Conservation (phyloP, 2,329 filamentous ascomycete species). For the Diaporthe citriasiana region DNA sequence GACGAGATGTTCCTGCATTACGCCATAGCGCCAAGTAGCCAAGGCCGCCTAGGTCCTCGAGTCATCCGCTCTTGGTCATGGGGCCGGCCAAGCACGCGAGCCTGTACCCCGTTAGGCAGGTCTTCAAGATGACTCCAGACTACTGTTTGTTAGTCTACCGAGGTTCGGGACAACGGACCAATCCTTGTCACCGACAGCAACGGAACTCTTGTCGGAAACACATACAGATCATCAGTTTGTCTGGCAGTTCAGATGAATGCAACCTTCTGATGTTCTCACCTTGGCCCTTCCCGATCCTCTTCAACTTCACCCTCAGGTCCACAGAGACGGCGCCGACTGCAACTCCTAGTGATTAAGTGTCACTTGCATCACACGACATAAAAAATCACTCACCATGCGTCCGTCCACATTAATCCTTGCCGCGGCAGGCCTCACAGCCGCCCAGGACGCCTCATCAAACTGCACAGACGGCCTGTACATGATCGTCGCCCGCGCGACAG, state of each 20-base stretch:
- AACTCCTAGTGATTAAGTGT: neutral
- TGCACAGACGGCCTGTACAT: constrained; percentile 44
- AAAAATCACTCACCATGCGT: constrained; percentile 1
- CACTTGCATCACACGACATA: neutral
- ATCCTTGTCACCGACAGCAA: constrained; percentile 6
- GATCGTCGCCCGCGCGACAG: constrained; percentile 47
- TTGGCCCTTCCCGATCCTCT: neutral
- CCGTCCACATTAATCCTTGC: neutral
- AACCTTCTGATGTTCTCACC: neutral
- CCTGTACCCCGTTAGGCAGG: constrained; percentile 12
- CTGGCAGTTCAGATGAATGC: constrained; percentile 7
- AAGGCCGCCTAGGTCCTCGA: neutral
- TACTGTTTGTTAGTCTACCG: neutral
- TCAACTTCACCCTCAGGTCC: neutral
- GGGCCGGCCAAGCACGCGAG: constrained; percentile 6
- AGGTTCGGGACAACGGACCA: neutral
- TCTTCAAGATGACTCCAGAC: neutral
- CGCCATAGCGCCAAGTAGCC: constrained; percentile 6
- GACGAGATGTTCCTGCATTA: constrained; percentile 7
- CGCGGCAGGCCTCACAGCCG: constrained; percentile 29
- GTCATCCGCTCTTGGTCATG: constrained; percentile 19
- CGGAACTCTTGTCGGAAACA: constrained; percentile 1
- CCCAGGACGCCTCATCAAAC: constrained; percentile 26
- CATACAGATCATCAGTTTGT: neutral
- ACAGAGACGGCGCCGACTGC: neutral